Evolutionary conservation across 164 flowering plant genomes (phyloP), one percentile per base, ranked within the genome.

Genomic region (Houttuynia cordata): DNA sequence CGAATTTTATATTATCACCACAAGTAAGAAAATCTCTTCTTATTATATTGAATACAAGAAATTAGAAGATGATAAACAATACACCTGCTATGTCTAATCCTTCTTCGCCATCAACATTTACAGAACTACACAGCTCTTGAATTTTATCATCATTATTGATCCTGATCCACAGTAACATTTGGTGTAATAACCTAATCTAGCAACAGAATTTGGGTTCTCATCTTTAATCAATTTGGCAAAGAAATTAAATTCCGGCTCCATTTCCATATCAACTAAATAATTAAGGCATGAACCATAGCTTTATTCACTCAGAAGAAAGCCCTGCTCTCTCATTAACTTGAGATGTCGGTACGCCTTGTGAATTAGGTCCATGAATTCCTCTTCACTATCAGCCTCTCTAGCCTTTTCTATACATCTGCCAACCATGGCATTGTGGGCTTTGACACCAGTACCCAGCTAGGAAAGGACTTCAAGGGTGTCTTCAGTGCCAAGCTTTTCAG

Each of bases 101-200:
- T 74, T 68, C 81, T 53, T 61, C 74, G 51, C 65, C 73, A 60
- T 75, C 67, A 65, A 57, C 42, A 34, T 60, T 60, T 67, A 73
- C 64, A 17, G 60, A 42, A 53, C 65, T 62, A 63, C 79, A 76
- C 12, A 90, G 78, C 70, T 90, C 86, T 61, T 73, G 72, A 74
- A 93, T 70, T 73, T 83, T 90, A 49, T 74, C 79, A 60, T 76
- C 73, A 70, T 90, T 53, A 22, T 76, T 60, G 9, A 77, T 72
- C 58, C 62, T 68, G 56, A 83, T 68, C 77, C 81, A 83, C 8
- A 93, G 75, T 62, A 80, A 63, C 96, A 93, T 93, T 73, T 93
- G 94, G 70, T 93, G 70, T 93, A 93, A 68, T 93, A 93, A 58
- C 85, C 88, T 55, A 93, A 64, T 67, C 88, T 75, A 53, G 83